Evolutionary conservation across 23 red algal species (phyloP), one percentile per base, ranked within the genome.

Genomic region (Chondrus crispus): DNA sequence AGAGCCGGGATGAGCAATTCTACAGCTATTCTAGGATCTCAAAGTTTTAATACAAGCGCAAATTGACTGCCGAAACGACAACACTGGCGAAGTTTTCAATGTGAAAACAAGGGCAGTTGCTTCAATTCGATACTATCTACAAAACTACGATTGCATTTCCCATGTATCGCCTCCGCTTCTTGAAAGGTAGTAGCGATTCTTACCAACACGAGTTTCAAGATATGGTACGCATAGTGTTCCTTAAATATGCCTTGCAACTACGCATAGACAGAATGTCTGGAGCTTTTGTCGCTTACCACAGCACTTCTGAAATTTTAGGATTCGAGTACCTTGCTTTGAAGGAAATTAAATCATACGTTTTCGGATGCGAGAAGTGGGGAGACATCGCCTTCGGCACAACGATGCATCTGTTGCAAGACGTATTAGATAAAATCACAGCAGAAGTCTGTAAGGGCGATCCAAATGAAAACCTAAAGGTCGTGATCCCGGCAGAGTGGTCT

Each of bases 181-280:
- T 89, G 18, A 62, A 81, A 80, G 96, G 96, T 24, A 74, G 50
- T 35, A 91, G 50, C 42, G 45, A 68, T 48, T 95, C 96, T n/a
- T 98, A 93, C 78, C 88, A 95, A 74, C 89, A 89, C 28, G 93
- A 98, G 85, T 95, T 98, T 43, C 95, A 95, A 49, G 96, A 98
- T 42, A 92, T 98, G 93, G 86, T 95, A 20, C 88, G 96, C 46
- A 93, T 37, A 9, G 93, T 93, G 42, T 95, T 98, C 70, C 88
- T 98, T 52, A 98, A 98, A 80, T 98, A 98, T 49, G 93, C 93
- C 1, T 72, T 95, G 36, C 96, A 98, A 71, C 66, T 98, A 42
- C 96, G 93, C 19, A 88, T 98, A 10, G 96, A 93, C 19, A 76
- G 96, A 20, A 98, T 98, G 96, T 49, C 74, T 2, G 96, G 89